Evolutionary conservation across 2,329 filamentous ascomycete species (phyloP).

Genomic region (Capronia americana): DNA sequence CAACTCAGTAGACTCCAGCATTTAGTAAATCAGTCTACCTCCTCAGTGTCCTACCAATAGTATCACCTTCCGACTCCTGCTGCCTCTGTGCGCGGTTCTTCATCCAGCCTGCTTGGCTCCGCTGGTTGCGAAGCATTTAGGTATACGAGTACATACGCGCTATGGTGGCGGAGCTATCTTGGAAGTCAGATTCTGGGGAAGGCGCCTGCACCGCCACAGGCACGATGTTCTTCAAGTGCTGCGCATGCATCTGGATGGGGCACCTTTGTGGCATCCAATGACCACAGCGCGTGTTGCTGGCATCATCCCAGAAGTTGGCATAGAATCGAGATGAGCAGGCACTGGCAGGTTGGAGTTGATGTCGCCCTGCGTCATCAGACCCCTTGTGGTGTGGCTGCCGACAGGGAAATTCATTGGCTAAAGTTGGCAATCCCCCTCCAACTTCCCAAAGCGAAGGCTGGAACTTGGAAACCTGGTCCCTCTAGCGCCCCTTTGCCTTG

Average conservation of each 20-base stretch:
- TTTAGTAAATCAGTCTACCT: background rate
- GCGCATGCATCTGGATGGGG: background rate
- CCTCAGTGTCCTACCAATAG: background rate
- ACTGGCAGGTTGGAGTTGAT: background rate
- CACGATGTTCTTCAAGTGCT: background rate
- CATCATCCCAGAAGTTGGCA: slow-evolving; percentile 16
- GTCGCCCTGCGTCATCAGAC: slow-evolving; percentile 32
- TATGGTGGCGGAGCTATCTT: background rate
- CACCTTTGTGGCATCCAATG: slow-evolving; percentile 31
- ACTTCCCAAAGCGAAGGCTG: background rate
- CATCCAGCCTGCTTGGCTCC: too few species aligned
- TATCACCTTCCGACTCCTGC: background rate
- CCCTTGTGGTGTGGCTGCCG: slow-evolving; percentile 21
- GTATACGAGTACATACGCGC: too few species aligned
- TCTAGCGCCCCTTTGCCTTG: background rate
- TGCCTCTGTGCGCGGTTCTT: background rate
- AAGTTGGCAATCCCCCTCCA: background rate
- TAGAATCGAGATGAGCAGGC: slow-evolving; percentile 26
- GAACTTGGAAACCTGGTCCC: slow-evolving; percentile 21
- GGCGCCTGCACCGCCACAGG: slow-evolving; percentile 24
- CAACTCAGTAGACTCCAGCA: too few species aligned
- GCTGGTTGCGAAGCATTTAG: background rate
- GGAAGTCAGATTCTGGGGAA: background rate
- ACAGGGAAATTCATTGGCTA: slow-evolving; percentile 22
- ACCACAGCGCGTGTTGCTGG: background rate